phyloP scores from a whole-genome alignment of 148 eudicot genomes.

The Polygonum aviculare region DNA sequence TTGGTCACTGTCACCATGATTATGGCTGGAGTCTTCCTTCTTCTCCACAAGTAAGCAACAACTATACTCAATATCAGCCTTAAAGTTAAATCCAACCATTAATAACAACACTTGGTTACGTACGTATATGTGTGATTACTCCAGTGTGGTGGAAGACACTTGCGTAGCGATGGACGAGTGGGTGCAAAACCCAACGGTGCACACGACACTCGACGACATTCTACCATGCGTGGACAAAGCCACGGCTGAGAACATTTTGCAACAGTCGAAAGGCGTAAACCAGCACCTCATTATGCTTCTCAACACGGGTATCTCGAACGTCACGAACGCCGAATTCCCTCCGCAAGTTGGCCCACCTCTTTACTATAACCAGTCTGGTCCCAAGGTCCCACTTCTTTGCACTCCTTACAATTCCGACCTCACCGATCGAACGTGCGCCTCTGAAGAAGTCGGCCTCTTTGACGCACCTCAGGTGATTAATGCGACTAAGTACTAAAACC shows the following conservation, averaged over 20 bases:
- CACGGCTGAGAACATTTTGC: background rate
- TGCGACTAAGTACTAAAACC: background rate
- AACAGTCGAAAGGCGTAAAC: background rate
- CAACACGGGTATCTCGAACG: constrained; percentile 45
- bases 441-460: constrained; percentile 58
- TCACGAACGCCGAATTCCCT: constrained; percentile 59
- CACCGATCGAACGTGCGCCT: constrained; percentile 41
- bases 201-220: constrained; percentile 73
- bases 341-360: constrained; percentile 35
- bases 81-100: background rate
- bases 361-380: constrained; percentile 85
- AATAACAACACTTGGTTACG: no score
- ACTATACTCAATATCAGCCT: background rate
- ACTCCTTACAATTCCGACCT: constrained; percentile 58
- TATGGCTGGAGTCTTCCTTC: constrained; percentile 65
- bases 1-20: constrained; percentile 63
- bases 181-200: constrained; percentile 68
- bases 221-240: constrained; percentile 63
- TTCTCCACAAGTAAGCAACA: constrained; percentile 74
- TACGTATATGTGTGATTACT: background rate
- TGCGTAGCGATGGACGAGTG: constrained; percentile 87
- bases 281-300: background rate
- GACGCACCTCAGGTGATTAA: constrained; percentile 73
- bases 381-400: constrained; percentile 59
- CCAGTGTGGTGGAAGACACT: constrained; percentile 48